Conservation (phyloP, 176 grass and related monocot species). For the Aegilops bicornis region DNA sequence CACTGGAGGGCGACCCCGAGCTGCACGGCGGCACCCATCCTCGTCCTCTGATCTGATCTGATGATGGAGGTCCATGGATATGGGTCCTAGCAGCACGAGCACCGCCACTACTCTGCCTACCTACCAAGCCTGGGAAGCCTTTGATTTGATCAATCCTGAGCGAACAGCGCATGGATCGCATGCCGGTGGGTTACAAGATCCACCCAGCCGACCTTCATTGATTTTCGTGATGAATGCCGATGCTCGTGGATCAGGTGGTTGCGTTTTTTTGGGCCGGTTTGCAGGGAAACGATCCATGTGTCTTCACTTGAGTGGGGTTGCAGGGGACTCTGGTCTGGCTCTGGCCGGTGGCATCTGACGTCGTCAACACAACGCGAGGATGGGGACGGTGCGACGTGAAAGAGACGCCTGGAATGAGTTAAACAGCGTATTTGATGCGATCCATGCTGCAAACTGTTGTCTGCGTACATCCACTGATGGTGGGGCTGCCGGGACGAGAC, state of each 20-base stretch:
- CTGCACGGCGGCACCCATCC: not conserved
- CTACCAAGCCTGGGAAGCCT: not conserved
- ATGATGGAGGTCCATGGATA: constrained; percentile 4
- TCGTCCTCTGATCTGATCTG: constrained; percentile 1
- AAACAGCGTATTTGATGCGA: no score
- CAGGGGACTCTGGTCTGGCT: not conserved
- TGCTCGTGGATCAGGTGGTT: not conserved
- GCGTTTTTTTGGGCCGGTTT: not conserved
- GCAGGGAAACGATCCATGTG: not conserved
- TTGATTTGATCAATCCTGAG: not conserved
- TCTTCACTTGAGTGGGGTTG: not conserved
- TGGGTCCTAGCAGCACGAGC: not conserved
- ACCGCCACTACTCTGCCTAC: constrained; percentile 5
- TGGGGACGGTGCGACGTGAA: not conserved
- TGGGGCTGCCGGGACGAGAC: no score
- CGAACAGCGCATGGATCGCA: constrained; percentile 4
- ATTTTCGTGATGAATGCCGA: not conserved
- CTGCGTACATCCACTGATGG: no score
- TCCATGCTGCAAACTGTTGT: no score
- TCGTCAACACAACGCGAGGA: not conserved
- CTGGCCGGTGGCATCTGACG: not conserved
- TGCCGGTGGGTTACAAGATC: not conserved
- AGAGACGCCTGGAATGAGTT: no score
- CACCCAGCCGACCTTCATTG: not conserved
- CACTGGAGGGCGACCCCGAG: not conserved